Conservation (phyloP, 1,284 basidiomycete species). For the Cystobasidiaceae sp. region DNA sequence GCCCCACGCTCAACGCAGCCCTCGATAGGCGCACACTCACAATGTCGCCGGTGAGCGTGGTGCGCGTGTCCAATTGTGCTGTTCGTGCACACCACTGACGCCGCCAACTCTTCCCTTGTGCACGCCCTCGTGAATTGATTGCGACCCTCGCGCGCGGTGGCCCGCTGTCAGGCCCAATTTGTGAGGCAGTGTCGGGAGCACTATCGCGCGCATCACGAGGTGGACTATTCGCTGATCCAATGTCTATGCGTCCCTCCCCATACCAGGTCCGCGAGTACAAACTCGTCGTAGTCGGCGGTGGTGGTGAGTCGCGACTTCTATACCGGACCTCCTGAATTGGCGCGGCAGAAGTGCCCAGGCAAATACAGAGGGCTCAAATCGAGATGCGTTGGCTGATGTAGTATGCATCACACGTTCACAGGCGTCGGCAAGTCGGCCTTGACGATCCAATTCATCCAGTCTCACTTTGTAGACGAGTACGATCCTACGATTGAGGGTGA, state of each 20-base stretch:
- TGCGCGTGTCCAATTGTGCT: too few relatives aligned
- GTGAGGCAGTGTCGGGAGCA: neutral
- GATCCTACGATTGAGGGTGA: conserved; percentile 93
- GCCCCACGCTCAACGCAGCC: too few relatives aligned
- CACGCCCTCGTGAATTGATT: too few relatives aligned
- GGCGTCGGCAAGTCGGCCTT: conserved; percentile 95
- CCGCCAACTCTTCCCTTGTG: too few relatives aligned
- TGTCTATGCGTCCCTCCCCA: neutral
- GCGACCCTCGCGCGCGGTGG: neutral
- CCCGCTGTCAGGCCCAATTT: conserved; percentile 15
- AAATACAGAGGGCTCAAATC: neutral
- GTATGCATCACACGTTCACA: conserved; percentile 45
- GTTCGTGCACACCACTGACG: too few relatives aligned
- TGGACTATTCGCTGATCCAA: too few relatives aligned
- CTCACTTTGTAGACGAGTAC: conserved; percentile 96
- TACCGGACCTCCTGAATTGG: too few relatives aligned
- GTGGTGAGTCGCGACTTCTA: conserved; percentile 73
- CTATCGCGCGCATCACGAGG: neutral
- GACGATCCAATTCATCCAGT: conserved; percentile 89
- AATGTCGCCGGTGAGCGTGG: too few relatives aligned
- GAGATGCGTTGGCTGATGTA: neutral
- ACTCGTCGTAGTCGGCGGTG: conserved; percentile 94
- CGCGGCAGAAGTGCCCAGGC: neutral
- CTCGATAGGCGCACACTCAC: too few relatives aligned
- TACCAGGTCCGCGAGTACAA: conserved; percentile 57